A percentile compares a stretch with the other conserved stretches of the same genome.
phyloP scores from a whole-genome alignment of 2,329 filamentous ascomycete species.

The Stemphylium lycopersici region DNA sequence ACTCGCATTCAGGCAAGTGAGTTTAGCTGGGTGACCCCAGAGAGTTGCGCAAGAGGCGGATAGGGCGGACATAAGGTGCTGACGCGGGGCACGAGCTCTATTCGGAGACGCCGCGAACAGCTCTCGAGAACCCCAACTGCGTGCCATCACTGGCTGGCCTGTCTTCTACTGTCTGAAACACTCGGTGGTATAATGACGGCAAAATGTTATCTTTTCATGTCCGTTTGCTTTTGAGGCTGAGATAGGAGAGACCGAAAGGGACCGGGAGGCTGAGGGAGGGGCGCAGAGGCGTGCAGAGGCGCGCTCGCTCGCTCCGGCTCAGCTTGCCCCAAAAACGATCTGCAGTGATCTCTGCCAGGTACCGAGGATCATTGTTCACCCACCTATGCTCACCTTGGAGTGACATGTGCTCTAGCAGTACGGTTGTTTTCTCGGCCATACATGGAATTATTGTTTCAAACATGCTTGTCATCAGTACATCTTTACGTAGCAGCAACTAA shows the following conservation, averaged over 20 bases:
- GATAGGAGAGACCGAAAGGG: background rate
- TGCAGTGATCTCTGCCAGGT: constrained; percentile 28
- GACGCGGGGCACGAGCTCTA: constrained; percentile 1
- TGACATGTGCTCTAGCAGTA: background rate
- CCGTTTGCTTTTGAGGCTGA: background rate
- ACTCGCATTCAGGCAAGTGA: too few relatives aligned
- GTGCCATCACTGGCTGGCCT: background rate
- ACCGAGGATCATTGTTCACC: constrained; percentile 9
- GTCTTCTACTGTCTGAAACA: background rate
- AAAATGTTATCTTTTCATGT: background rate
- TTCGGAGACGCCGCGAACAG: background rate
- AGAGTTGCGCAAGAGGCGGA: constrained; percentile 1
- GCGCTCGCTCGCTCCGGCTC: constrained; percentile 6
- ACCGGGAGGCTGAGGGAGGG: background rate
- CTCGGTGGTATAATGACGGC: background rate
- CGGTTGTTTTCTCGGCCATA: background rate
- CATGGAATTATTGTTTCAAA: background rate
- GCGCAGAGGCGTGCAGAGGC: background rate
- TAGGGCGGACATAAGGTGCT: background rate
- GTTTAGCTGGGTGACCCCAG: too few relatives aligned
- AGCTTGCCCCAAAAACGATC: constrained; percentile 18
- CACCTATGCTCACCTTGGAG: background rate
- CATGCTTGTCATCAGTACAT: background rate
- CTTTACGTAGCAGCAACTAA: background rate
- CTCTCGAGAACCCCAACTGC: background rate